Base-by-base conservation (phyloP, 768 basidiomycete genomes). In the Lentinula sp. region DNA sequence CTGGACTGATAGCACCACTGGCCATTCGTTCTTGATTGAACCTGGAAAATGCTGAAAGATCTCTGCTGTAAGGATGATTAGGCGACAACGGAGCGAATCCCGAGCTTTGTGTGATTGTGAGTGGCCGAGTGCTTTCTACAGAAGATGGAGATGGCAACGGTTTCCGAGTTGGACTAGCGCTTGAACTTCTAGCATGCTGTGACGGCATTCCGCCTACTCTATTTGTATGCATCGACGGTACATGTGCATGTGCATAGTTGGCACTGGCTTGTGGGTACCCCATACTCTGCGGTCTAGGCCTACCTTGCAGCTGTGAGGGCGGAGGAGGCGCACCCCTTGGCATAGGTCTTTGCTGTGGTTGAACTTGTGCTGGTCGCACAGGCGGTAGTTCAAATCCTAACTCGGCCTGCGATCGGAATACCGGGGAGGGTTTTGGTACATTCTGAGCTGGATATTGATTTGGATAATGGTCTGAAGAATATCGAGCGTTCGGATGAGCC, bases 11-110 rank as follows among this genome's bases (percentile, higher is more conserved):
- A 43, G 42, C 45, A 33, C 56, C 56, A 57, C 56, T 57, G n/a
- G 53, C 53, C 53, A 57, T 43, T 42, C 56, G 5, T 18, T 57
- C 56, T 35, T 57, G 56, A 57, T 57, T 57, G 8, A 57, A 57
- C 42, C 56, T 57, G 28, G 41, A 46, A 9, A 57, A 45, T 10
- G 56, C 56, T n/a, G 56, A 57, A 15, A 57, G 43, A 57, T 57
- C 56, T 28, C 45, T 28, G 42, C 56, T 57, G 28, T 57, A 42
- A 45, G 41, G 18, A 43, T 33, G 23, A 35, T 46, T 57, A 13
- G 41, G 42, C 15, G 32, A 42, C 18, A 46, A n/a, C 10, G 42
- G 56, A 42, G 53, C 37, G 10, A 57, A 57, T 9, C 28, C 33
- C 20, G 56, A 46, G 20, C 20, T 46, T 32, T 57, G 56, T 13